Conservation (phyloP, 768 basidiomycete genomes). For the Boletus reticuloceps region DNA sequence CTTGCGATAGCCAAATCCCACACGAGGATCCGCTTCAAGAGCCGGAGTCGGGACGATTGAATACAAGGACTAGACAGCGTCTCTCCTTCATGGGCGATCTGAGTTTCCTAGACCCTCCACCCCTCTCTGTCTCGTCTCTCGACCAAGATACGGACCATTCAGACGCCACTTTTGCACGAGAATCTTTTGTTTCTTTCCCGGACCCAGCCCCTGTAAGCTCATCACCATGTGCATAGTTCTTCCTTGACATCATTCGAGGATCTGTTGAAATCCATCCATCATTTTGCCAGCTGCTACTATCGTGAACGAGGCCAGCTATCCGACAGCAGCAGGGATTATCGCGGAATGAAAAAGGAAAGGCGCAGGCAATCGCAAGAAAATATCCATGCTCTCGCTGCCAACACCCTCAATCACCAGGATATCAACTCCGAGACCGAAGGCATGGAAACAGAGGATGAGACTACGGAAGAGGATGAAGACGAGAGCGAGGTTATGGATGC, state of each 20-base stretch:
- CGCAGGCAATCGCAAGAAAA: conserved; percentile 12
- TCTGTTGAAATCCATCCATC: conserved; percentile 49
- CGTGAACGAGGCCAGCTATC: conserved; percentile 56
- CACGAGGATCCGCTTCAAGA: conserved; percentile 11
- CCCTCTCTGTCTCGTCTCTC: conserved; percentile 5
- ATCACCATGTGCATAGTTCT: neutral
- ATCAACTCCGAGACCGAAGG: conserved; percentile 9
- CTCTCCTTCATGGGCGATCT: conserved; percentile 48
- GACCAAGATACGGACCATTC: conserved; percentile 4
- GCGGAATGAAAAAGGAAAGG: conserved; percentile 40
- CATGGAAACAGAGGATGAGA: conserved; percentile 15
- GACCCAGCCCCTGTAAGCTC: conserved; percentile 53
- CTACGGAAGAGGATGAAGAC: conserved; percentile 14
- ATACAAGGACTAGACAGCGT: conserved; percentile 37
- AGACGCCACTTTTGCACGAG: conserved; percentile 2
- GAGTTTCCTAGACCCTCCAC: conserved; percentile 49
- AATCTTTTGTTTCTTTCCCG: conserved; percentile 18
- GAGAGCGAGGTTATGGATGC: conserved; percentile 6
- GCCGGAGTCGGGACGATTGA: conserved; percentile 10
- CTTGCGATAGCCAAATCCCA: conserved; percentile 9
- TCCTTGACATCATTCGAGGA: conserved; percentile 38
- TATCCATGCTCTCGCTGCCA: conserved; percentile 21
- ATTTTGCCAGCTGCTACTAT: conserved; percentile 57
- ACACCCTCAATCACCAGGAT: neutral
- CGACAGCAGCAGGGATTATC: conserved; percentile 47